Evolutionary conservation across 2,329 filamentous ascomycete genomes (phyloP), one percentile per base, ranked within the genome.

Genomic region (Penicillium sp.): DNA sequence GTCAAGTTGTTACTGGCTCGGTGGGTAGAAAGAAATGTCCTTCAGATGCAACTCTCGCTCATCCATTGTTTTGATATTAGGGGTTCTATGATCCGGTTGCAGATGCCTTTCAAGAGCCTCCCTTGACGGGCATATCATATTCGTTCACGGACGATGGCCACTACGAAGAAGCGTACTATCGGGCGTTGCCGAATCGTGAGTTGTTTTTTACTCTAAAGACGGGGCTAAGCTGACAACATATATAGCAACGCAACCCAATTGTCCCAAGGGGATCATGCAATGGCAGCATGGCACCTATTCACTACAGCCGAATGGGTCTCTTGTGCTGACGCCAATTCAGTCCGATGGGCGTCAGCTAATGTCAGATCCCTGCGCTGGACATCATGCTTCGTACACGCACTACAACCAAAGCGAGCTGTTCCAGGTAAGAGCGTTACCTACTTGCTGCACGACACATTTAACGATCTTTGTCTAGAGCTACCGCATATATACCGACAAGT

Each of bases 111-210:
- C 82, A 83, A 62, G 87, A 90, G 70, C 87, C 87, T 16, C 75
- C 73, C 7, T 77, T 83, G 60, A 83, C 87, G 0, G 87, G 87
- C 23, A 87, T 89, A 61, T 89, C 87, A 16, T 90, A 89, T 74
- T 90, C 87, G 11, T 90, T 90, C 71, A 86, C 84, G 3, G 76
- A 72, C 42, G 83, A 89, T 67, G 87, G 87, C 21, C 78, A 80
- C 70, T 90, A 81, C 66, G 87, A 90, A 72, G 80, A 84, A 65
- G 85, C 87, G 14, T 84, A 86, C 69, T 90, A 89, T 70, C 80
- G 86, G 60, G 85, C 85, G 9, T 72, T 89, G 65, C 73, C 87
- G 48, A 89, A 90, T 67, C 87, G 85, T 88, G 72, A 69, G 83
- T 79, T 40, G 45, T 16, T 55, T 52, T 43, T 26, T 12, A 1